phyloP scores from a whole-genome alignment of 768 basidiomycete species.

The Harrya chromipes region DNA sequence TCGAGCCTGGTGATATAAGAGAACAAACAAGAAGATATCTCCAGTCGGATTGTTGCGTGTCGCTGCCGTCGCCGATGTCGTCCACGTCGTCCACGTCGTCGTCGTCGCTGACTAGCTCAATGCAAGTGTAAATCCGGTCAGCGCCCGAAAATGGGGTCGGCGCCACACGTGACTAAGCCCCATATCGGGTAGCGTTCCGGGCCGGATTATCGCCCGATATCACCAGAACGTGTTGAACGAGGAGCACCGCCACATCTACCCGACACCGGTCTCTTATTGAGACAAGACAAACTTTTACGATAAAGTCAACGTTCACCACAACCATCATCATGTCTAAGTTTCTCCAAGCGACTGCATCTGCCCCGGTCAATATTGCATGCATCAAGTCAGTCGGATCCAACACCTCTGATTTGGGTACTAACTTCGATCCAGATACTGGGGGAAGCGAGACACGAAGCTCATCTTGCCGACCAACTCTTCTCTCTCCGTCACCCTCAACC shows the following conservation, averaged over 20 bases:
- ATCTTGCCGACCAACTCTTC: slow-evolving; percentile 98
- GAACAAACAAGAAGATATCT: slow-evolving; percentile 19
- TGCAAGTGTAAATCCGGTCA: slow-evolving; percentile 18
- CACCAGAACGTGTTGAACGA: too few relatives aligned
- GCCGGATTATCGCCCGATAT: slow-evolving; percentile 10
- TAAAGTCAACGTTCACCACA: slow-evolving; percentile 8
- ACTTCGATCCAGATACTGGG: slow-evolving; percentile 81
- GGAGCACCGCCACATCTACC: too few relatives aligned
- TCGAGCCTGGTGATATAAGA: neutral
- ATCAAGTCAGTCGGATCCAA: slow-evolving; percentile 67
- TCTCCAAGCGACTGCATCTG: slow-evolving; percentile 81
- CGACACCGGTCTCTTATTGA: too few relatives aligned
- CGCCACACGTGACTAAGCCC: slow-evolving; percentile 19
- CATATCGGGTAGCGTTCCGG: slow-evolving; percentile 14
- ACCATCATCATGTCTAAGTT: slow-evolving; percentile 52
- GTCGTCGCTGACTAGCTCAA: slow-evolving; percentile 20
- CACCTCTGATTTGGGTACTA: slow-evolving; percentile 1
- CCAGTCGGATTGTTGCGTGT: slow-evolving; percentile 13
- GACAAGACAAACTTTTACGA: too few relatives aligned
- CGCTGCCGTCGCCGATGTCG: slow-evolving; percentile 10
- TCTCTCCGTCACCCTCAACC: slow-evolving; percentile 94
- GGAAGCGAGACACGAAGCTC: slow-evolving; percentile 92
- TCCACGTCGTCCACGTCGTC: slow-evolving; percentile 12
- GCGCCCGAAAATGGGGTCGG: slow-evolving; percentile 27
- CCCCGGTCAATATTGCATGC: slow-evolving; percentile 96